Conservation (phyloP, 2,329 filamentous ascomycete species). For the Fusarium cyanostomum region DNA sequence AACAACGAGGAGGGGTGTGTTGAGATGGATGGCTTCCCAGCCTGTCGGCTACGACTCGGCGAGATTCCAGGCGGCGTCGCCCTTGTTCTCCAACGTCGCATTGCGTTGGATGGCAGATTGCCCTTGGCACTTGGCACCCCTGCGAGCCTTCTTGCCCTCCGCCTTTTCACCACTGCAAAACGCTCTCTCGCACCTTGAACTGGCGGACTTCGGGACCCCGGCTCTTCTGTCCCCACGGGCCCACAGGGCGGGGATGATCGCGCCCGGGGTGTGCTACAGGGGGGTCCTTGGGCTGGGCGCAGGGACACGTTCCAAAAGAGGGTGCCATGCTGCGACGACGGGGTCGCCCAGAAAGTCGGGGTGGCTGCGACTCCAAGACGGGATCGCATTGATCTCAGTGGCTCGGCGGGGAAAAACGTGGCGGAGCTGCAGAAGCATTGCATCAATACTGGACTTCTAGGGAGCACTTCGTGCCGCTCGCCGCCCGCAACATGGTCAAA, state of each 20-base stretch:
- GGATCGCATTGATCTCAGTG: constrained; percentile 1
- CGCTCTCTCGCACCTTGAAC: constrained; percentile 38
- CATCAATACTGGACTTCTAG: no score
- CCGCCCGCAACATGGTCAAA: neutral
- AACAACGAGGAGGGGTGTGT: constrained; percentile 6
- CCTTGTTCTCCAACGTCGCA: constrained; percentile 16
- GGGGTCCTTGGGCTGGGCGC: neutral
- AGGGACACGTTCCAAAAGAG: constrained; percentile 14
- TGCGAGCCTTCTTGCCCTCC: constrained; percentile 24
- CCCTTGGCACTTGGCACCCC: neutral
- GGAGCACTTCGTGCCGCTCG: no score
- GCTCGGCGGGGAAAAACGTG: constrained; percentile 37
- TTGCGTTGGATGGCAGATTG: constrained; percentile 5
- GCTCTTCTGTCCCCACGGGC: constrained; percentile 17
- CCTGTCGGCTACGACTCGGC: constrained; percentile 37
- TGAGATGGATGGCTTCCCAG: constrained; percentile 14
- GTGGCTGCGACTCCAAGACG: neutral
- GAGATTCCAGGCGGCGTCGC: constrained; percentile 32
- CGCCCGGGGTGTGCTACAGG: constrained; percentile 12
- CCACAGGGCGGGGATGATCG: constrained; percentile 30
- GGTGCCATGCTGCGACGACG: constrained; percentile 21
- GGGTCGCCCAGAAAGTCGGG: constrained; percentile 1
- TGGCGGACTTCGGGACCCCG: constrained; percentile 36
- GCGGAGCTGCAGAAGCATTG: constrained; percentile 30
- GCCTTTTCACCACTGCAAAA: constrained; percentile 41